Percentiles rank a stretch among this genome's conserved stretches.
phyloP scores from a whole-genome alignment of 768 basidiomycete species.

The Naganishia friedmannii region DNA sequence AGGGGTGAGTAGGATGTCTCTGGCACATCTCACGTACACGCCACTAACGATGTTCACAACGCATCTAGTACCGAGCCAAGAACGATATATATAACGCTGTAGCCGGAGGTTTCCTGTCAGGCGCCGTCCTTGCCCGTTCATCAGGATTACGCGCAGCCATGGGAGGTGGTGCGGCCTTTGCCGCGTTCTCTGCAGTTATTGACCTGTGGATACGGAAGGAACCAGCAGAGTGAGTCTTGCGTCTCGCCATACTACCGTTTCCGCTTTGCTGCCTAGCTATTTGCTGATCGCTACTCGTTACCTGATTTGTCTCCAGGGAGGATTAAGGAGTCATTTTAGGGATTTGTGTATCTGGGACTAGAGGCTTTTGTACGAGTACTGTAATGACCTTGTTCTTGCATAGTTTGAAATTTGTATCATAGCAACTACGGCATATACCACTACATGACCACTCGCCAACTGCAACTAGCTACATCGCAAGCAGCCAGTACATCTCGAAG shows the following conservation, averaged over 20 bases:
- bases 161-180: slow-evolving; percentile 87
- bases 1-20: slow-evolving; percentile 62
- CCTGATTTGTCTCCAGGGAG: not conserved
- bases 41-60: not conserved
- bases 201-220: slow-evolving; percentile 60
- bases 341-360: slow-evolving; percentile 13
- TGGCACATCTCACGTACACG: not conserved
- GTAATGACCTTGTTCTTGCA: slow-evolving; percentile 9
- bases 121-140: slow-evolving; percentile 80
- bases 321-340: not conserved
- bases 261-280: not conserved
- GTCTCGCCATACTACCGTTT: not conserved
- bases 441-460: not conserved
- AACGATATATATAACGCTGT: slow-evolving; percentile 92
- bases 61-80: slow-evolving; percentile 79
- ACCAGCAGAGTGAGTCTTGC: slow-evolving; percentile 46
- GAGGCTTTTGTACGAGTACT: not conserved
- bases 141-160: slow-evolving; percentile 80
- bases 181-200: slow-evolving; percentile 86
- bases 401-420: slow-evolving; percentile 11
- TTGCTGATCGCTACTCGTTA: not conserved
- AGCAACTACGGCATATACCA: slow-evolving; percentile 4
- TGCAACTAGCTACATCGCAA: not conserved
- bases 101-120: slow-evolving; percentile 79
- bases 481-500: not conserved